Percentiles rank a stretch among this genome's conserved stretches.
These are phyloP conservation scores for Suhomyces choctaworum DNA, from an alignment of 1,139 yeast species.

Conservation along the genomic window DNA sequence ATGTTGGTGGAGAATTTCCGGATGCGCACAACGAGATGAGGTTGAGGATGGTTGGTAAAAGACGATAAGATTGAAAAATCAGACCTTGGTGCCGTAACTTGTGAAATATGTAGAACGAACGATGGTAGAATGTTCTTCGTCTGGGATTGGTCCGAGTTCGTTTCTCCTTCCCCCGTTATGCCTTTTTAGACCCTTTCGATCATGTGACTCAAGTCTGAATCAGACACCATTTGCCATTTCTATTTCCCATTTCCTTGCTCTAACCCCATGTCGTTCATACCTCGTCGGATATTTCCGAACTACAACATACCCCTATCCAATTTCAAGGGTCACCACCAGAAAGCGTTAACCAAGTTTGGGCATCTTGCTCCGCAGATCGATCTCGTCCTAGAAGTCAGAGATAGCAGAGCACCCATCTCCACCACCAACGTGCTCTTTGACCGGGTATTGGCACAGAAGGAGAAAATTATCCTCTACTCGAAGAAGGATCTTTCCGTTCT, in stretches of 20 bases:
- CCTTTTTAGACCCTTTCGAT: too few species aligned
- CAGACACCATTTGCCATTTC: too few species aligned
- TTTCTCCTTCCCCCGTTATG: too few species aligned
- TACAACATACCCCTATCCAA: conserved; percentile 72
- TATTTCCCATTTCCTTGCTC: not conserved
- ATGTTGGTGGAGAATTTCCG: conserved; percentile 34
- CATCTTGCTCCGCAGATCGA: conserved; percentile 80
- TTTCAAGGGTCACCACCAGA: conserved; percentile 89
- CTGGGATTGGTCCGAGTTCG: too few species aligned
- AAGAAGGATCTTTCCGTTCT: conserved; percentile 57
- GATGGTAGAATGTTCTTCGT: not conserved
- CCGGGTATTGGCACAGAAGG: conserved; percentile 58
- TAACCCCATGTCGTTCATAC: conserved; percentile 38
- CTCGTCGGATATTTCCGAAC: conserved; percentile 57
- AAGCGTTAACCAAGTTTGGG: conserved; percentile 70
- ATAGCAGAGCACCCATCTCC: conserved; percentile 84
- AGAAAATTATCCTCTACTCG: conserved; percentile 64
- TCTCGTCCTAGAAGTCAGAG: conserved; percentile 79
- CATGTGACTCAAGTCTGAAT: too few species aligned
- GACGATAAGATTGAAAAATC: too few species aligned
- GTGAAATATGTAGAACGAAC: not conserved
- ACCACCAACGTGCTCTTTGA: conserved; percentile 83
- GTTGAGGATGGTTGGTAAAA: conserved; percentile 6
- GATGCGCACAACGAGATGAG: too few species aligned
- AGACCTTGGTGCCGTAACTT: too few species aligned